Evolutionary conservation across 495 filamentous ascomycete genomes (phyloP).

Genomic region (Penicillium macrosclerotiorum): DNA sequence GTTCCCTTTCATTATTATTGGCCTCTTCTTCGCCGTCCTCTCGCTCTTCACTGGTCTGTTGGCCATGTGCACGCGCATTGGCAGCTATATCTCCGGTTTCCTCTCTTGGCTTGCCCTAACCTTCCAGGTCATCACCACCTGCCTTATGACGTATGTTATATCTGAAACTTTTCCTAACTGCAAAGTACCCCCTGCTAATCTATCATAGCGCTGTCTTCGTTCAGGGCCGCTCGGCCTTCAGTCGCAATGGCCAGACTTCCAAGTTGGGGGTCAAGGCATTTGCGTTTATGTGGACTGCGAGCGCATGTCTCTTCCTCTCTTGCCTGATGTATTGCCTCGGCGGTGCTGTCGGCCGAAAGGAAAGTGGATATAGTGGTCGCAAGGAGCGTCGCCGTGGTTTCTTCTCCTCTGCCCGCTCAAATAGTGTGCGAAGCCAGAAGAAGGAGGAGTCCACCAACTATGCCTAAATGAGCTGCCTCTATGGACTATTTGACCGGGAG

Average conservation of each 20-base stretch:
- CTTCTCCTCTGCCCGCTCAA: slow-evolving; percentile 39
- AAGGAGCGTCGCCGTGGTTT: slow-evolving; percentile 42
- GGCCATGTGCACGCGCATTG: slow-evolving; percentile 60
- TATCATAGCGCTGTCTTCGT: slow-evolving; percentile 66
- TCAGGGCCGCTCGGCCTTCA: slow-evolving; percentile 70
- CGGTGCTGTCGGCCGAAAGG: slow-evolving; percentile 35
- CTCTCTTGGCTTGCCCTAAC: slow-evolving; percentile 54
- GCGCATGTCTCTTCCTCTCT: slow-evolving; percentile 66
- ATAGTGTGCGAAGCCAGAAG: slow-evolving; percentile 38
- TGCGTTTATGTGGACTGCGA: slow-evolving; percentile 83
- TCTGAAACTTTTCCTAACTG: not conserved
- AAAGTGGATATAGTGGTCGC: slow-evolving; percentile 41
- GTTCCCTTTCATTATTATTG: slow-evolving; percentile 70
- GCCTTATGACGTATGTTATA: slow-evolving; percentile 67
- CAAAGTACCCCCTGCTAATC: slow-evolving; percentile 13
- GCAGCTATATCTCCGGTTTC: slow-evolving; percentile 57
- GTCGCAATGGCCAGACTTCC: slow-evolving; percentile 52
- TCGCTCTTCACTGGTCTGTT: slow-evolving; percentile 61
- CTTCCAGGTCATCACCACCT: slow-evolving; percentile 62
- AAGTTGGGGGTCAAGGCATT: slow-evolving; percentile 70
- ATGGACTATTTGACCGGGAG: not conserved
- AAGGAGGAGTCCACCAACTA: slow-evolving; percentile 21
- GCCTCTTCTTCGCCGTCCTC: slow-evolving; percentile 60
- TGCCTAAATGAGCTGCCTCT: slow-evolving; percentile 24
- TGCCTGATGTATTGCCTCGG: slow-evolving; percentile 67